These are phyloP conservation scores for Phtheirospermum japonicum DNA, from an alignment of 257 asterid genomes.

Conservation along the genomic window DNA sequence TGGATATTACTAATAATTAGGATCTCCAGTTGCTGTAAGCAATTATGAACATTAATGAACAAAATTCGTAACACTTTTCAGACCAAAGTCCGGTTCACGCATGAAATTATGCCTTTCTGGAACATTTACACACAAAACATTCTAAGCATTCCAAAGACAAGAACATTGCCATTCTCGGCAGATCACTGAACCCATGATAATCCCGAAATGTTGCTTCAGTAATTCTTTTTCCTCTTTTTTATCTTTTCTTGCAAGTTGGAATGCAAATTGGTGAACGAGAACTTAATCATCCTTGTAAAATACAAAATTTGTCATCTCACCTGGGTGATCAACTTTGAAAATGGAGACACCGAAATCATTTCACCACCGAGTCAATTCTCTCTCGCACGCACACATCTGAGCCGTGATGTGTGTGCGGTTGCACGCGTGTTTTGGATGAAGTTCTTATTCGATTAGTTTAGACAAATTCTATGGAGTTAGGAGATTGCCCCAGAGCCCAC, in stretches of 20 bases:
- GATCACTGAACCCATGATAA: conserved; percentile 20
- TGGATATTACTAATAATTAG: neutral
- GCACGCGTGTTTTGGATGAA: conserved; percentile 17
- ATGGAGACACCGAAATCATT: conserved; percentile 24
- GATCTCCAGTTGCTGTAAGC: conserved; percentile 20
- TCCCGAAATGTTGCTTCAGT: conserved; percentile 1
- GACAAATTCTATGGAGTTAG: too few relatives aligned
- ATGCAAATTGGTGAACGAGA: conserved; percentile 23
- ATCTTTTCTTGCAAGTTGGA: neutral
- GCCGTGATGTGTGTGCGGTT: conserved; percentile 21
- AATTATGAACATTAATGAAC: conserved; percentile 13
- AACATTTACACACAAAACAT: too few relatives aligned
- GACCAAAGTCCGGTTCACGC: too few relatives aligned
- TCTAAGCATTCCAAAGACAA: neutral
- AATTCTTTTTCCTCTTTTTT: neutral
- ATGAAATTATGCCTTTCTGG: too few relatives aligned
- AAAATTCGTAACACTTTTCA: neutral
- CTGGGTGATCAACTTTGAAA: conserved; percentile 28
- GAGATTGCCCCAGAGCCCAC: too few relatives aligned
- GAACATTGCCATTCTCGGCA: neutral
- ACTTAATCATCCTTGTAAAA: neutral
- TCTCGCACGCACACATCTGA: conserved; percentile 7
- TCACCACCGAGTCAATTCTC: conserved; percentile 24
- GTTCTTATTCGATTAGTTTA: too few relatives aligned
- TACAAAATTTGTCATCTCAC: conserved; percentile 17